Conservation (phyloP, 2,329 filamentous ascomycete species). For the Cladorrhinum sp. region DNA sequence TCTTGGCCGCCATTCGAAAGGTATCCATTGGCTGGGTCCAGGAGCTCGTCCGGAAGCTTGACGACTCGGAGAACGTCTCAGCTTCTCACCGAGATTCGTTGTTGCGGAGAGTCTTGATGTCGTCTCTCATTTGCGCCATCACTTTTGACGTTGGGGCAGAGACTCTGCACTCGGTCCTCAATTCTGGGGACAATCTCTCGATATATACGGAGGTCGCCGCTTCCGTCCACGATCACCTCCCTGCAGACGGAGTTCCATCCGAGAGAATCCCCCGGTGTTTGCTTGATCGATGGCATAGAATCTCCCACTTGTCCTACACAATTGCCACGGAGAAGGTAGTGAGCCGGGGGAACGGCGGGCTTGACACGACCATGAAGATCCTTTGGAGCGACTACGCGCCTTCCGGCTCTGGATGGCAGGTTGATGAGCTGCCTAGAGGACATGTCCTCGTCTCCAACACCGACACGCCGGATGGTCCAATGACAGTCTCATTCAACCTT, state of each 20-base stretch:
- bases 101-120: constrained; percentile 35
- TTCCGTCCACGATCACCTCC: constrained; percentile 9
- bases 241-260: not conserved
- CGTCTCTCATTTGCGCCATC: constrained; percentile 40
- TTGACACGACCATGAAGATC: constrained; percentile 29
- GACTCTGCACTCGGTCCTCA: constrained; percentile 31
- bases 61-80: too few relatives aligned
- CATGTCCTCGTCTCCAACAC: constrained; percentile 14
- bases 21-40: constrained; percentile 40
- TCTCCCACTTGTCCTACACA: constrained; percentile 22
- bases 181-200: constrained; percentile 27
- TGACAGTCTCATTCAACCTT: constrained; percentile 46
- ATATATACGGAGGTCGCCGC: constrained; percentile 18
- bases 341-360: constrained; percentile 10
- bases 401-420: constrained; percentile 27
- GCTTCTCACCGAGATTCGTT: too few relatives aligned
- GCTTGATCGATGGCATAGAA: constrained; percentile 27
- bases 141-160: constrained; percentile 44
- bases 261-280: constrained; percentile 15
- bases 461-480: not conserved
- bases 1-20: constrained; percentile 33
- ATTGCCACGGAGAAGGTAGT: constrained; percentile 20
- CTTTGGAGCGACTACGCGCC: constrained; percentile 30
- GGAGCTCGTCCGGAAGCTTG: constrained; percentile 30
- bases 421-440: not conserved